These are phyloP conservation scores for Dendryphion nanum DNA, from an alignment of 2,329 filamentous ascomycete genomes.

Conservation along the genomic window DNA sequence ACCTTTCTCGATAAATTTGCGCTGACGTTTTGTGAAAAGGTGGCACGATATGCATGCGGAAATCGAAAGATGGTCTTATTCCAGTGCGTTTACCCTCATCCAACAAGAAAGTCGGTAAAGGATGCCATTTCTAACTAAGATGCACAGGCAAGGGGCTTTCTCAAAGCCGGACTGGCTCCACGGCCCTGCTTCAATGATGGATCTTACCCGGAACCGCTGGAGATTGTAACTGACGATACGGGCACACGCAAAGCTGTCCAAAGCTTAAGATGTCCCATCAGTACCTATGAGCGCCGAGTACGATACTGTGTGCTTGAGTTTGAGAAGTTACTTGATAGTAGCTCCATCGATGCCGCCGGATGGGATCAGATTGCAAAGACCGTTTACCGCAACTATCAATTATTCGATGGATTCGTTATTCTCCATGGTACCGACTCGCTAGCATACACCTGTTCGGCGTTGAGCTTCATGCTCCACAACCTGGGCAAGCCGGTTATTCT, in stretches of 20 bases:
- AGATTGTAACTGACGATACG: conserved; percentile 53
- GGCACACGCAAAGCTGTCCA: conserved; percentile 55
- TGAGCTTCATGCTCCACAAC: conserved; percentile 91
- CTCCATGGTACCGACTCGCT: conserved; percentile 89
- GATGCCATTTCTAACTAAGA: conserved; percentile 1
- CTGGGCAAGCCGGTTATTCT: conserved; percentile 88
- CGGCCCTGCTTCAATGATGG: conserved; percentile 84
- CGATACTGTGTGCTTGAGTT: conserved; percentile 86
- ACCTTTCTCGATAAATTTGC: too few species aligned
- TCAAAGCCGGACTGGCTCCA: conserved; percentile 78
- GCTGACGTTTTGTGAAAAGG: conserved; percentile 38
- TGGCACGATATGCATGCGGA: conserved; percentile 88
- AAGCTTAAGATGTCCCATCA: conserved; percentile 75
- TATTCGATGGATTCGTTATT: conserved; percentile 88
- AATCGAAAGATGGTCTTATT: conserved; percentile 74
- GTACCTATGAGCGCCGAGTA: conserved; percentile 76
- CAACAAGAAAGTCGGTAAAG: neutral
- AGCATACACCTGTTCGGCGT: conserved; percentile 80
- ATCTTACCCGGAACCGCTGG: conserved; percentile 56
- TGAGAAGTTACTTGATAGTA: conserved; percentile 79
- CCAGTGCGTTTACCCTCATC: conserved; percentile 52
- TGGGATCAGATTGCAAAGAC: conserved; percentile 81
- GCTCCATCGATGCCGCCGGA: conserved; percentile 80
- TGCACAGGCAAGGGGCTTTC: conserved; percentile 60
- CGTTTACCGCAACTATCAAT: conserved; percentile 80